Conservation (phyloP, 73 alveolate species). For the Breviolum minutum region DNA sequence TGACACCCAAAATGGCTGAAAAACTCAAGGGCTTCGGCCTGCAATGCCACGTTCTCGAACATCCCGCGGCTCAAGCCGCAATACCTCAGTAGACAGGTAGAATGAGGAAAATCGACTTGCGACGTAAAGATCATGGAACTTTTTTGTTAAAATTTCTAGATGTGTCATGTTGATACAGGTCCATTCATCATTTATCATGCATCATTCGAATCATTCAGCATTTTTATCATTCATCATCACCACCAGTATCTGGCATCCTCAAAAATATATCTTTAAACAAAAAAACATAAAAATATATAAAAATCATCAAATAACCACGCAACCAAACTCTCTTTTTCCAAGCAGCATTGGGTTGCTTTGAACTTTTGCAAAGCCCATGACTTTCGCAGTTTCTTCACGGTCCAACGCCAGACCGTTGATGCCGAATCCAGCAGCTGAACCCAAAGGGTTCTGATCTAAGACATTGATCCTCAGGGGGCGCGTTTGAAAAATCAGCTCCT, state of each 20-base stretch:
- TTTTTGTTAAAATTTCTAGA: no score
- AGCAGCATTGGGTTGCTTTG: conserved; percentile 80
- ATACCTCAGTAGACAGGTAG: no score
- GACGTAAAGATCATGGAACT: no score
- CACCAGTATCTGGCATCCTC: not conserved
- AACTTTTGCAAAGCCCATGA: conserved; percentile 65
- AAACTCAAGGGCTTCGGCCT: no score
- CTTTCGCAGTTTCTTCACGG: conserved; percentile 81
- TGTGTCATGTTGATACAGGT: no score
- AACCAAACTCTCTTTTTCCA: not conserved
- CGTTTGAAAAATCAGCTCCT: not conserved
- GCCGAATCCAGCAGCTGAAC: conserved; percentile 96
- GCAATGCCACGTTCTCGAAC: conserved; percentile 88
- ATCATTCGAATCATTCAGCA: not conserved
- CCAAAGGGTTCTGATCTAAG: conserved; percentile 95
- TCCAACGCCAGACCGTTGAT: conserved; percentile 77
- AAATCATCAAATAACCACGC: not conserved
- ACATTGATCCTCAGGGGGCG: conserved; percentile 34
- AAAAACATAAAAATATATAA: not conserved
- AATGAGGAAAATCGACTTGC: no score
- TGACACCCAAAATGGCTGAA: no score
- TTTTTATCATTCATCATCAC: not conserved
- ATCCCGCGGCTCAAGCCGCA: conserved; percentile 94
- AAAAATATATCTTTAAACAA: no score
- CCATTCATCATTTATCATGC: no score